These are phyloP conservation scores for Bonia amplexicaulis DNA, from an alignment of 176 grass and related monocot genomes.

Conservation along the genomic window DNA sequence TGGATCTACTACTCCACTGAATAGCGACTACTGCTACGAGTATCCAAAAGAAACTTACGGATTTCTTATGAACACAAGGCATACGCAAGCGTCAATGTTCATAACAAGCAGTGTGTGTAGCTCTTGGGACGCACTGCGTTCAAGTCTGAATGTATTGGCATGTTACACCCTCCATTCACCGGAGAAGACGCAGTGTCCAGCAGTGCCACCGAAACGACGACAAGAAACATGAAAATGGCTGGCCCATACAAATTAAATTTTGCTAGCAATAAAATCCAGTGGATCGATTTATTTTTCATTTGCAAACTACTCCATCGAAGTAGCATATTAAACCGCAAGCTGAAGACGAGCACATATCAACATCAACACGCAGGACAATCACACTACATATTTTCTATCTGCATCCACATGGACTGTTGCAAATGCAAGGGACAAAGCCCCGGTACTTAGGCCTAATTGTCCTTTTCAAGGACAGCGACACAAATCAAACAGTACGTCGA, in stretches of 20 bases:
- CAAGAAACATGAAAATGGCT: neutral
- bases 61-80: no score
- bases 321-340: neutral
- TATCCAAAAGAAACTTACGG: no score
- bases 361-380: neutral
- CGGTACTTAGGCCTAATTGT: neutral
- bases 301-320: neutral
- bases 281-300: neutral
- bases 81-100: no score
- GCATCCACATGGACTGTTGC: conserved; percentile 2
- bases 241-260: neutral
- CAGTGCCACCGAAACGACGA: neutral
- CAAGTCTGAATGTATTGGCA: neutral
- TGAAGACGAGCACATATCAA: neutral
- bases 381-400: neutral
- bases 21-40: no score
- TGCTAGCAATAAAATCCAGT: neutral
- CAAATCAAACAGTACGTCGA: neutral
- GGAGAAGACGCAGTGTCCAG: neutral
- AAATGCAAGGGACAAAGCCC: neutral
- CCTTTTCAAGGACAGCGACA: neutral
- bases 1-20: neutral
- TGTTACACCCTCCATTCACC: neutral
- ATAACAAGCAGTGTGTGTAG: neutral
- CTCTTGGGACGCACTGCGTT: neutral